These are phyloP conservation scores for Eucalyptus decipiens DNA, from an alignment of 345 rosid genomes.

Conservation along the genomic window DNA sequence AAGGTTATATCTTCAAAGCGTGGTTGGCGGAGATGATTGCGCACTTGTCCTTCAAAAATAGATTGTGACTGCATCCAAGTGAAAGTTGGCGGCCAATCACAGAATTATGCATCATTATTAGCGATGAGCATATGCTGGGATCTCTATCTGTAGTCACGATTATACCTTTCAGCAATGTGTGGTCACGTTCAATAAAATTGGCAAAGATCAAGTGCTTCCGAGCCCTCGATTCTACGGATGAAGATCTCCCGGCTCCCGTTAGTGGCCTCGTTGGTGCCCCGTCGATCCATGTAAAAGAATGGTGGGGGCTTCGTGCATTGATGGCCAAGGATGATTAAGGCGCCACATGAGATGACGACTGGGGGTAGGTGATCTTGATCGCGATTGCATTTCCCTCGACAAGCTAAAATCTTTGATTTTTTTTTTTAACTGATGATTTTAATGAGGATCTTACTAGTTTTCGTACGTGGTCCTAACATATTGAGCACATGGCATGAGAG, in stretches of 20 bases:
- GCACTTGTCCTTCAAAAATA: background rate
- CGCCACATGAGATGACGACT: background rate
- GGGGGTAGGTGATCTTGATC: background rate
- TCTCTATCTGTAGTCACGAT: too few species aligned
- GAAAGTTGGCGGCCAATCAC: background rate
- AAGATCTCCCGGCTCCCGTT: too few species aligned
- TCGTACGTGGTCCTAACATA: background rate
- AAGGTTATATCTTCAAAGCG: background rate
- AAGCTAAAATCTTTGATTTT: background rate
- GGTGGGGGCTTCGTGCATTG: too few species aligned
- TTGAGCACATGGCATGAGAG: background rate
- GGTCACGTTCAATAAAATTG: too few species aligned
- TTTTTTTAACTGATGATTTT: background rate
- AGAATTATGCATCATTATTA: too few species aligned
- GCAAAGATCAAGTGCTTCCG: background rate
- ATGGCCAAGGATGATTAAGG: background rate
- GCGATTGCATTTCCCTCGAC: background rate
- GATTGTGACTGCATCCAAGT: background rate
- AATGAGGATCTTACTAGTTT: background rate
- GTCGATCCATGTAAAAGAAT: background rate
- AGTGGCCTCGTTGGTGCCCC: background rate
- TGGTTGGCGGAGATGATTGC: background rate
- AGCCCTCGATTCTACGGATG: background rate
- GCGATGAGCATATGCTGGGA: background rate
- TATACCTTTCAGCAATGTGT: too few species aligned